Conservation (phyloP, 2,329 filamentous ascomycete species). For the Fusarium humuli region DNA sequence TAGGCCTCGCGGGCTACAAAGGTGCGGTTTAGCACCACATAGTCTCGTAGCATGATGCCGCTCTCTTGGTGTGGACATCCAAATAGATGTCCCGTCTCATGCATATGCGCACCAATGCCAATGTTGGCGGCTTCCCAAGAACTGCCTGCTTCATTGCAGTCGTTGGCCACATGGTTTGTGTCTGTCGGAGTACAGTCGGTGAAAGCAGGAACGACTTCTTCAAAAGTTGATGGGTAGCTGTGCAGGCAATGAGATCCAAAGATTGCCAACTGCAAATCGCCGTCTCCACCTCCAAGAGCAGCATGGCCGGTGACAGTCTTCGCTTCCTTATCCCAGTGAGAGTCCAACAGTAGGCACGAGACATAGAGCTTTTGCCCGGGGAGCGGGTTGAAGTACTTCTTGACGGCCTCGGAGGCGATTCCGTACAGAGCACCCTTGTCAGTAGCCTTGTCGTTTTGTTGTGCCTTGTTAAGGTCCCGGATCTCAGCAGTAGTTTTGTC, state of each 20-base stretch:
- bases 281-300: constrained; percentile 79
- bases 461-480: constrained; percentile 79
- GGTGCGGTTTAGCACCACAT: constrained; percentile 83
- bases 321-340: constrained; percentile 82
- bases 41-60: constrained; percentile 93
- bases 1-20: constrained; percentile 86
- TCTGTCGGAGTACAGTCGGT: constrained; percentile 92
- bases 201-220: constrained; percentile 91
- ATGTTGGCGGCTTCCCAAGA: constrained; percentile 97
- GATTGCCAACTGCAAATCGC: constrained; percentile 83
- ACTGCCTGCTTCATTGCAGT: constrained; percentile 86
- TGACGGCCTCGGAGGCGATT: constrained; percentile 82
- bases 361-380: constrained; percentile 89
- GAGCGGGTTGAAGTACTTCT: constrained; percentile 77
- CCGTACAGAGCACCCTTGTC: constrained; percentile 79
- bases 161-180: constrained; percentile 81
- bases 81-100: constrained; percentile 90
- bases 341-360: constrained; percentile 85
- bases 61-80: constrained; percentile 90
- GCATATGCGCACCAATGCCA: constrained; percentile 91
- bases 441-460: constrained; percentile 77
- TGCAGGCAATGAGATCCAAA: constrained; percentile 94
- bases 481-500: constrained; percentile 89
- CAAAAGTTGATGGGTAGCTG: constrained; percentile 88
- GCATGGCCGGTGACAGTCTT: constrained; percentile 83